Percentiles rank a stretch among this genome's conserved stretches.
phyloP scores from a whole-genome alignment of 345 rosid genomes.

The Brassica rapa region DNA sequence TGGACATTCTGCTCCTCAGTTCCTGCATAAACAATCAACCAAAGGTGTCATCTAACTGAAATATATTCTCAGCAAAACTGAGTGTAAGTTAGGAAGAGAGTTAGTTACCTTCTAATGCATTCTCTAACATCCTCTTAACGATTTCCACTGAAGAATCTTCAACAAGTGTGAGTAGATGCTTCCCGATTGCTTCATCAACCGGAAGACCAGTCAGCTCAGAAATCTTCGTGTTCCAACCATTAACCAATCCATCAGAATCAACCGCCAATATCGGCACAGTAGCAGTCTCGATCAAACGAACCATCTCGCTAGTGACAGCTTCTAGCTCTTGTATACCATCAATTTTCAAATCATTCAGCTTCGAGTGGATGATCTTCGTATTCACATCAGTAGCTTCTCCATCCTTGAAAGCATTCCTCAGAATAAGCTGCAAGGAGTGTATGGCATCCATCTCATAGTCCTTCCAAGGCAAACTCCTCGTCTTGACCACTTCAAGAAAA shows the following conservation, averaged over 20 bases:
- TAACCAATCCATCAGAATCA: constrained; percentile 79
- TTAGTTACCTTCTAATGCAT: constrained; percentile 76
- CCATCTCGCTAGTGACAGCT: constrained; percentile 96
- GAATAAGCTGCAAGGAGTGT: constrained; percentile 91
- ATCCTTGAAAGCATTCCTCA: constrained; percentile 81
- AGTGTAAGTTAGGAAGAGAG: not conserved
- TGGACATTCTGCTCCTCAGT: constrained; percentile 81
- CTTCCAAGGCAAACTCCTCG: constrained; percentile 91
- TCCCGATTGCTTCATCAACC: constrained; percentile 83
- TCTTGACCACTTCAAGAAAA: constrained; percentile 83
- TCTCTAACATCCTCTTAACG: constrained; percentile 64
- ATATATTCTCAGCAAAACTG: not conserved
- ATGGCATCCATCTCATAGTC: constrained; percentile 98
- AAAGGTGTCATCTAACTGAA: constrained; percentile 17
- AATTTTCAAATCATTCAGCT: constrained; percentile 70
- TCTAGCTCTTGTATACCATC: constrained; percentile 89
- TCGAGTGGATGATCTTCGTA: constrained; percentile 54
- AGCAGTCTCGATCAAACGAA: constrained; percentile 92
- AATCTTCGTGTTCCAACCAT: constrained; percentile 94
- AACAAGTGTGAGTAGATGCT: constrained; percentile 75
- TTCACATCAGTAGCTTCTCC: constrained; percentile 47
- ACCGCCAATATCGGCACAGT: constrained; percentile 88
- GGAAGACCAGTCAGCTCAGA: constrained; percentile 84
- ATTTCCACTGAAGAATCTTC: constrained; percentile 75
- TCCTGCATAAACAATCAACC: constrained; percentile 53